Evolutionary conservation across 2,329 filamentous ascomycete species (phyloP), one percentile per base, ranked within the genome.

Genomic region (Verticillium dahliae): DNA sequence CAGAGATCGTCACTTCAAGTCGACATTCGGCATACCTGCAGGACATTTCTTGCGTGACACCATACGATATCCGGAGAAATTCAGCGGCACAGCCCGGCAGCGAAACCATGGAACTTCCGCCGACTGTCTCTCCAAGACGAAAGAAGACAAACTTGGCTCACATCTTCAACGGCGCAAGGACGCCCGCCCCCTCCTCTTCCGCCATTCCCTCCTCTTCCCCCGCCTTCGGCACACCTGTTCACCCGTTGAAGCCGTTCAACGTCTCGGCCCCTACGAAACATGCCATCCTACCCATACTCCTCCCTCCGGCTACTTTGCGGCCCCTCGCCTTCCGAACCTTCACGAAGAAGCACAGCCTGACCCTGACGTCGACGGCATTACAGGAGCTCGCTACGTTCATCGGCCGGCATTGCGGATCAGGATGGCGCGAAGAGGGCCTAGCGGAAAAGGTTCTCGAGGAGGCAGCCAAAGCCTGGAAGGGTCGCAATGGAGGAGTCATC

Each of bases 341-440:
- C 67, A 99, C 95, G 1, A 97, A 97, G 75, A 99, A 98, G 72
- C 92, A 99, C 76, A 96, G 94, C 68, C 81, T 99, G 61, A 98
- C 93, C 0, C 85, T 99, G 60, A 93, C 91, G 7, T 95, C 94
- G 0, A 87, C 92, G 0, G 92, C 95, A 0, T 80, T 99, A 5
- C 88, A 94, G 73, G 86, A 90, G 56, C 82, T 99, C 37, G 93
- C 95, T 22, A 83, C 85, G 1, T 99, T 99, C 73, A 90, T 99
- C 60, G 96, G 95, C 11, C 89, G 91, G 68, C 90, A 97, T 74
- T 99, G 95, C 73, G 95, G 95, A 38, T 93, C 93, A 62, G 92
- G 88, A 87, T 99, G 95, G 95, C 86, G 94, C 69, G 93, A 98
- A 77, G 92, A 96, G 73, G 94, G 96, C 0, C 80, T 97, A 37